A percentile compares a stretch with the other conserved stretches of the same genome.
phyloP scores from a whole-genome alignment of 495 filamentous ascomycete genomes.

The Hyaloscypha variabilis region DNA sequence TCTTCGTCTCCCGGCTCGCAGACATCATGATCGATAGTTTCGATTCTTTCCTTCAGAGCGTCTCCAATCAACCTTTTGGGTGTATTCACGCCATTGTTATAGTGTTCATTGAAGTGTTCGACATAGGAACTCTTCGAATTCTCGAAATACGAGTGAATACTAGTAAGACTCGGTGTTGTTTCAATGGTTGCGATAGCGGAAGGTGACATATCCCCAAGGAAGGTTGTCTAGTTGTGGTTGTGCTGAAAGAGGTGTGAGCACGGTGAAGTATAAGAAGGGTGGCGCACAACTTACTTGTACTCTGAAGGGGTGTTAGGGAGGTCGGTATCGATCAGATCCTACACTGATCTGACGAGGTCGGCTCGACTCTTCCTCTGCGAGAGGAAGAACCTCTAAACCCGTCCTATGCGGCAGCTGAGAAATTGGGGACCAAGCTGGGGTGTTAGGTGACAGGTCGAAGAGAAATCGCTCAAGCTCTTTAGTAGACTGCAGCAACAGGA shows the following conservation, averaged over 20 bases:
- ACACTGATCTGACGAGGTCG: conserved; percentile 82
- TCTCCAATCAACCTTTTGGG: conserved; percentile 70
- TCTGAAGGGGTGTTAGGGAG: conserved; percentile 69
- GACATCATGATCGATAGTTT: conserved; percentile 77
- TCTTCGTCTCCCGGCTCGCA: conserved; percentile 93
- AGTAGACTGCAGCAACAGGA: conserved; percentile 54
- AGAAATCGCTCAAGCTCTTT: conserved; percentile 47
- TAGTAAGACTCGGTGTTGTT: conserved; percentile 32
- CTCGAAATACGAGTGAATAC: conserved; percentile 32
- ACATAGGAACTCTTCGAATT: conserved; percentile 27
- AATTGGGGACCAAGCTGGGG: conserved; percentile 56
- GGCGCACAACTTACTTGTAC: conserved; percentile 10
- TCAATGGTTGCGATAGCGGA: conserved; percentile 61
- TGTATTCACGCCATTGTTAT: conserved; percentile 37
- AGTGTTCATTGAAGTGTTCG: conserved; percentile 32
- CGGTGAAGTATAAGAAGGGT: background rate
- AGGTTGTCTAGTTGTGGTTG: conserved; percentile 4
- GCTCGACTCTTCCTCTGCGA: conserved; percentile 90
- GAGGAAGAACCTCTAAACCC: conserved; percentile 95
- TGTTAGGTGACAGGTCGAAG: conserved; percentile 60
- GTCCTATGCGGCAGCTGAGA: conserved; percentile 99
- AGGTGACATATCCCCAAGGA: conserved; percentile 70
- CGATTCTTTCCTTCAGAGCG: conserved; percentile 79
- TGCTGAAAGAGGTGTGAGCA: background rate
- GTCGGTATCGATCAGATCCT: conserved; percentile 85